A percentile compares a stretch with the other conserved stretches of the same genome.
These are phyloP conservation scores for Hordeum pubiflorum DNA, from an alignment of 202 grass and related monocot species.

Conservation along the genomic window DNA sequence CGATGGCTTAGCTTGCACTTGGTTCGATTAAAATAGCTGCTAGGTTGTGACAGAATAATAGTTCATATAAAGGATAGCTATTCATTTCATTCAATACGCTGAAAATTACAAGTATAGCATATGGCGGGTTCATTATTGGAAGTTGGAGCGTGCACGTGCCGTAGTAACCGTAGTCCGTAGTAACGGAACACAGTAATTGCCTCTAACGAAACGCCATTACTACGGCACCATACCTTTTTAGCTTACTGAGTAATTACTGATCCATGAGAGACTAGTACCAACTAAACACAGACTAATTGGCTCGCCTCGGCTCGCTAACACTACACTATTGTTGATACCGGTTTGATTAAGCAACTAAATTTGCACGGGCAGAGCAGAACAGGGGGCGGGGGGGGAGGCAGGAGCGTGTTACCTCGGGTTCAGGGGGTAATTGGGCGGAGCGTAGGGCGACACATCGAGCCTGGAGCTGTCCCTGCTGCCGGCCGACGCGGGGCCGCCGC, in stretches of 20 bases:
- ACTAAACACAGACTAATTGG: not conserved
- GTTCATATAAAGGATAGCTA: not conserved
- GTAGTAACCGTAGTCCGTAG: not conserved
- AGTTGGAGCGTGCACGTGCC: not conserved
- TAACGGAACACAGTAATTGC: not conserved
- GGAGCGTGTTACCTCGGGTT: slow-evolving; percentile 50
- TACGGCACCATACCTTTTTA: not conserved
- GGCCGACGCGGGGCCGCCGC: not conserved
- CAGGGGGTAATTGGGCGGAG: slow-evolving; percentile 48
- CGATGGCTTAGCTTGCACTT: not conserved
- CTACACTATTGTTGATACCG: not conserved
- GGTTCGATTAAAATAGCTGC: not conserved
- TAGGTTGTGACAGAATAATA: not conserved
- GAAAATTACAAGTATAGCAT: not conserved
- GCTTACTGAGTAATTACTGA: not conserved
- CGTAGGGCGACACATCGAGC: slow-evolving; percentile 45
- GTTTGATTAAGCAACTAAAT: not conserved
- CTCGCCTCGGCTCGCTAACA: not conserved
- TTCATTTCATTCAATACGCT: not conserved
- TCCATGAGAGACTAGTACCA: not conserved
- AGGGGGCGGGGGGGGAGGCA: not conserved
- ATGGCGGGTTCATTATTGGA: not conserved
- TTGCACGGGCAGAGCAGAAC: not conserved
- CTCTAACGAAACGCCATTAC: not conserved
- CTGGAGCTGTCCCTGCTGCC: slow-evolving; percentile 42